Base-by-base conservation (phyloP, 257 asterid genomes). In the Salvia miltiorrhiza region DNA sequence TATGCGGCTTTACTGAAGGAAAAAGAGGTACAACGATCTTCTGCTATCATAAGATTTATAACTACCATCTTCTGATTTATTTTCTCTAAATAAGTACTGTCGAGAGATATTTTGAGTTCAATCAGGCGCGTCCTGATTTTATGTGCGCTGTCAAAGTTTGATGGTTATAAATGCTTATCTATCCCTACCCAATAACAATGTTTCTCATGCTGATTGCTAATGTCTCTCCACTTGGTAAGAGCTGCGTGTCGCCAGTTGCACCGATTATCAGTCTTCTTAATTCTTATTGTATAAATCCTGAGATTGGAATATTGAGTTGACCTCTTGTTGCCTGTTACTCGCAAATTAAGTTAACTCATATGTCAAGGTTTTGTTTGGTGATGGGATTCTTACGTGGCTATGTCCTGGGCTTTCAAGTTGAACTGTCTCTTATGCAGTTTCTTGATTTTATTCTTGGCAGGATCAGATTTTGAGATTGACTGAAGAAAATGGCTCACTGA, bases 1-100 rank as follows among this genome's bases (percentile, higher is more conserved):
- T 94, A 94, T 81, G 99, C 97, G 1, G 92, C 99, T 63, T 72
- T 94, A 57, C 74, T 94, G 84, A 94, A 84, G 77, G 98, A 91
- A 73, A 91, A 91, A 78, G 98, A 91, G 97, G 99, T 94, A 59
- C 63, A 16, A 23, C 28, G 63, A 62, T 55, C 60, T 58, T 66
- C 4, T 17, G 45, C 73, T 20, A 39, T 20, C 40, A 19, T 33
- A n/a, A n/a, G n/a, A n/a, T n/a, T n/a, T n/a, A n/a, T n/a, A 6
- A 37, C 43, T 10, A 7, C 63, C 45, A 41, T 48, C 37, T 62
- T 62, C 56, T 17, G 23, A 56, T 39, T 45, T 23, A 20, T 14
- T 47, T 30, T 21, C 35, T 37, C 17, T 9, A 50, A 56, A 48
- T 39, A n/a, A 56, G 41, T 61, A 65, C 26, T 35, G 45, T 1